Percentiles rank a stretch among this genome's conserved stretches.
Conservation (phyloP, 257 asterid species). For the Ilex asprella region DNA sequence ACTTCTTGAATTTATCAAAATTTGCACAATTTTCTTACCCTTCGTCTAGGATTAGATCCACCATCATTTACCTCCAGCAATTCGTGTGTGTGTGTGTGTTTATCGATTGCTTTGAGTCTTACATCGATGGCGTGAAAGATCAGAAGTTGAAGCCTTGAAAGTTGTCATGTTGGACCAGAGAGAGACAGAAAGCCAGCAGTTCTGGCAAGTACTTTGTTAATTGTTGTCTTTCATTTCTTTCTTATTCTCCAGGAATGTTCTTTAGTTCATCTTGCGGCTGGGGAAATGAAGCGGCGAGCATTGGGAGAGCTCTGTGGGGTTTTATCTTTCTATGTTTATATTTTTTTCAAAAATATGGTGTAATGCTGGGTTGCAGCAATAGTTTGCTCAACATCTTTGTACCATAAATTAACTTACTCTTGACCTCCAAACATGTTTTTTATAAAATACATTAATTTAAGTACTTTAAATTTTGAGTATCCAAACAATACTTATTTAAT, state of each 20-base stretch:
- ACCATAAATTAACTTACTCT: no score
- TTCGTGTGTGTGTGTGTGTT: neutral
- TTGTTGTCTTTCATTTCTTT: slow-evolving; percentile 27
- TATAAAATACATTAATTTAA: no score
- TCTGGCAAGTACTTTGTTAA: slow-evolving; percentile 26
- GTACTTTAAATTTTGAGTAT: no score
- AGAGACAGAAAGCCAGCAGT: slow-evolving; percentile 18
- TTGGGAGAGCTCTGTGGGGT: neutral
- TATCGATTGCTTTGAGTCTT: slow-evolving; percentile 5
- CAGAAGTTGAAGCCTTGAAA: neutral
- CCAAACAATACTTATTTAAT: no score
- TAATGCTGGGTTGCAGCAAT: neutral
- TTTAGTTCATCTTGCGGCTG: neutral
- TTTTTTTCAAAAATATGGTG: no score
- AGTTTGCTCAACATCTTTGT: neutral
- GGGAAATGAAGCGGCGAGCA: neutral
- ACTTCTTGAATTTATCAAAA: neutral
- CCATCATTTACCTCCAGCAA: neutral
- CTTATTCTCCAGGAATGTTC: slow-evolving; percentile 3
- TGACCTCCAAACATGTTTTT: no score
- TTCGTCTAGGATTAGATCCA: no score
- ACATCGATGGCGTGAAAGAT: slow-evolving; percentile 23
- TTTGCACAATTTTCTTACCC: neutral
- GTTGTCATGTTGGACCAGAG: neutral
- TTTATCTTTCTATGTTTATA: neutral